Base-by-base conservation (phyloP, 2,329 filamentous ascomycete genomes). In the Alternaria arborescens region DNA sequence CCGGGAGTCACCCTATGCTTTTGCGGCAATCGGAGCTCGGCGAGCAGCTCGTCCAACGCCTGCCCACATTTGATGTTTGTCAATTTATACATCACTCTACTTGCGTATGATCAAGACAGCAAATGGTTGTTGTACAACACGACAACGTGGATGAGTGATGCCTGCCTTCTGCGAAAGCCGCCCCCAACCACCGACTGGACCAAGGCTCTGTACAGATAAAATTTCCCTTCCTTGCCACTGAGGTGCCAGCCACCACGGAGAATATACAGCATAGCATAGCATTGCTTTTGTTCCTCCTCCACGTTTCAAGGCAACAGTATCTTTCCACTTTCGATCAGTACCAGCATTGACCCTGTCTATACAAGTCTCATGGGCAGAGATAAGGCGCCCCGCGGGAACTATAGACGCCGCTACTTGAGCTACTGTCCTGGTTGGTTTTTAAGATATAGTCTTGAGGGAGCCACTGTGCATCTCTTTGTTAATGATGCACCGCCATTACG, bases 1-100 rank as follows among this genome's bases (percentile, higher is more conserved):
- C 53, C 58, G 53, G 24, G 22, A 42, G 58, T 61, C 58, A 53
- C 54, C 20, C 26, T 41, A 16, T 55, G 40, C 55, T 18, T 28
- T 20, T 41, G 44, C 57, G 38, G 34, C 32, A 44, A 10, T 47
- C 41, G 41, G 58, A 52, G 41, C 52, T 52, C 53, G 47, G 47
- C 58, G 41, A 52, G 44, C 22, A 24, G 5, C 34, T 41, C 34
- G 28, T 56, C 52, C 52, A 52, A 36, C n/a, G 22, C 8, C 36
- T 56, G 34, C 43, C 44, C 52, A 38, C 44, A 55, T 50, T 43
- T 14, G 22, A 42, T 28, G 28, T 28, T 38, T 12, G 22, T 20
- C 24, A n/a, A 26, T 24, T 22, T n/a, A 47, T 16, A 10, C 18
- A 24, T 48, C 8, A 18, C 34, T 48, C 5, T 24, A 24, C 16